phyloP scores from a whole-genome alignment of 352 stramenopile genomes.

The Globisporangium spiculum region DNA sequence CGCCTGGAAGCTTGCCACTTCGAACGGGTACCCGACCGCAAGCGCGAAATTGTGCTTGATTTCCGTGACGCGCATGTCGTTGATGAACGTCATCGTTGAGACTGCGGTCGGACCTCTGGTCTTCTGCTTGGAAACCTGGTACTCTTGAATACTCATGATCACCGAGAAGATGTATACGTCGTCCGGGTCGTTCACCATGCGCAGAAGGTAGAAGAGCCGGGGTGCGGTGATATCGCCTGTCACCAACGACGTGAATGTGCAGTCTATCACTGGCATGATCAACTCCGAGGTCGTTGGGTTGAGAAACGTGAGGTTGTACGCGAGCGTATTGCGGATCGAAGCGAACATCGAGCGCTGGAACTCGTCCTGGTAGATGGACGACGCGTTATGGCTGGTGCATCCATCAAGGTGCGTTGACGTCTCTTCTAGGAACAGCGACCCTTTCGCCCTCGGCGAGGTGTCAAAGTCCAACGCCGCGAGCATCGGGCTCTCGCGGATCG shows the following conservation, averaged over 20 bases:
- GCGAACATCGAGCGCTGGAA: constrained; percentile 31
- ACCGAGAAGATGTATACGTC: constrained; percentile 24
- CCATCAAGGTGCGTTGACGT: constrained; percentile 3
- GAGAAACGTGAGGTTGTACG: constrained; percentile 35
- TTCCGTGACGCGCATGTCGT: constrained; percentile 23
- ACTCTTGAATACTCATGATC: constrained; percentile 29
- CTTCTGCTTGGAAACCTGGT: constrained; percentile 19
- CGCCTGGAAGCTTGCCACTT: constrained; percentile 22
- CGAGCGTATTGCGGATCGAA: constrained; percentile 18
- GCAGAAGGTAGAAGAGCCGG: constrained; percentile 31
- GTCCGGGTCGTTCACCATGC: constrained; percentile 8
- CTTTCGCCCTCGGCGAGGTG: neutral
- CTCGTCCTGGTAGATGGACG: constrained; percentile 31
- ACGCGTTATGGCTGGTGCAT: neutral
- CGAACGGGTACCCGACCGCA: constrained; percentile 28
- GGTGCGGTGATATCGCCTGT: constrained; percentile 15
- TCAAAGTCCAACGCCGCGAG: neutral
- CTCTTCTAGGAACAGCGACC: constrained; percentile 30
- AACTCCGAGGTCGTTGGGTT: constrained; percentile 21
- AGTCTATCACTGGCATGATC: constrained; percentile 39
- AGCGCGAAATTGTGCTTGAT: constrained; percentile 27
- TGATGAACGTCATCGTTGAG: constrained; percentile 27
- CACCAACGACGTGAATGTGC: constrained; percentile 28
- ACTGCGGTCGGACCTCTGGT: constrained; percentile 21
- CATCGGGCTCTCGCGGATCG: constrained; percentile 31